Evolutionary conservation across 768 basidiomycete genomes (phyloP).

Genomic region (Ramaria sp.): DNA sequence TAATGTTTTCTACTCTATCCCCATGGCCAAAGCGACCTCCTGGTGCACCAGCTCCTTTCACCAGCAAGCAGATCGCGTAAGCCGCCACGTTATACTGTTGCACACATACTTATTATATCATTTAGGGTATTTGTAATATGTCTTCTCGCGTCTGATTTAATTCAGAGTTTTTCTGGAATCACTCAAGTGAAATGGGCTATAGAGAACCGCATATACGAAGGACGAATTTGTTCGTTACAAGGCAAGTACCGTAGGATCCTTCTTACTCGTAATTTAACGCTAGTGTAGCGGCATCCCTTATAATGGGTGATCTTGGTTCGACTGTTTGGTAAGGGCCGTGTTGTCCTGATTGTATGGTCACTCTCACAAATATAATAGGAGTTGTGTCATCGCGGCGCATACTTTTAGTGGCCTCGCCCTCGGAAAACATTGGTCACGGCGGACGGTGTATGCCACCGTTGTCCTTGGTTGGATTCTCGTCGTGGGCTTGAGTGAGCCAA

Average conservation of each 20-base stretch:
- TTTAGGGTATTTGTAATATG: constrained; percentile 7
- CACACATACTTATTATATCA: background rate
- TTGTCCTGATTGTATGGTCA: background rate
- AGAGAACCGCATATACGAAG: constrained; percentile 5
- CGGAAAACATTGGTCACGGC: constrained; percentile 8
- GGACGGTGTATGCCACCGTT: background rate
- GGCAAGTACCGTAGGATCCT: background rate
- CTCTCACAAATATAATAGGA: background rate
- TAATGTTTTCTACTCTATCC: background rate
- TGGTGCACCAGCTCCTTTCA: background rate
- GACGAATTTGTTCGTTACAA: constrained; percentile 4
- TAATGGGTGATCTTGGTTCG: constrained; percentile 8
- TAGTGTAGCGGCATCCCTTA: constrained; percentile 1
- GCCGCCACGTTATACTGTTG: background rate
- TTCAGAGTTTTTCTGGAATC: constrained; percentile 7
- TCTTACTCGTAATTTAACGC: background rate
- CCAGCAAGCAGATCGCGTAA: constrained; percentile 7
- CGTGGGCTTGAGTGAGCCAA: constrained; percentile 1
- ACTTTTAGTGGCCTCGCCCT: constrained; percentile 6
- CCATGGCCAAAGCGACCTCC: background rate
- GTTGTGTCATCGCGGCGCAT: constrained; percentile 10
- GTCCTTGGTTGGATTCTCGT: constrained; percentile 4
- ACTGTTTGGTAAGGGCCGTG: background rate
- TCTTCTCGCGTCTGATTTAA: constrained; percentile 4
- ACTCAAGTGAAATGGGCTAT: constrained; percentile 9